Base-by-base conservation (phyloP, 2,329 filamentous ascomycete species). In the Hymenoscyphus linearis region DNA sequence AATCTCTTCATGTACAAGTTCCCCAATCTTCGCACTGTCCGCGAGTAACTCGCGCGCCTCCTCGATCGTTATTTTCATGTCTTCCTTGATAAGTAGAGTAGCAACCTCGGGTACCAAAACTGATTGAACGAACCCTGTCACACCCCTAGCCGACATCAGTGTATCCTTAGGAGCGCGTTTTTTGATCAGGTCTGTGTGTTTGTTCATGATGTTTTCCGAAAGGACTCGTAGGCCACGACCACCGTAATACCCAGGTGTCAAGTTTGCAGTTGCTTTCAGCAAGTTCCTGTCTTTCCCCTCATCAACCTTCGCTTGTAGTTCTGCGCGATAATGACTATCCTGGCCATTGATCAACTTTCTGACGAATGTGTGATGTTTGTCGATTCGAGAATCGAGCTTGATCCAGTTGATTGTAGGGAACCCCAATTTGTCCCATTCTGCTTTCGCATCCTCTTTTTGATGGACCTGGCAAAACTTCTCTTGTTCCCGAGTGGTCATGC, bases 221-320 rank as follows among this genome's bases (percentile, higher is more conserved):
- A 96, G 90, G 57, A 82, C 76, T 55, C 84, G 83, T 57, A 89
- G 80, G 1, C 92, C 92, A 22, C 86, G 83, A 2, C 87, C 82
- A 1, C 92, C 92, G 74, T 96, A 96, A 74, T 96, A 96, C 0
- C 92, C 92, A 10, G 89, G 89, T 2, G 83, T 86, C 34, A 88
- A 79, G 61, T 71, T 73, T 22, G 76, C 69, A 34, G 67, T 74
- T 57, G 80, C 85, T 62, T 84, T 81, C 57, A 84, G 77, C 60
- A 89, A 76, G 27, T 82, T 87, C 58, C 83, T 80, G 34, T 82
- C 83, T 69, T 82, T 79, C 13, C 86, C 87, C 2, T 77, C 74
- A 60, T 80, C 79, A 52, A 89, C 77, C 13, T 77, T 81, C 3
- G 80, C 76, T 4, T 79, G 80, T 26, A 91, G 77, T 1, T 79